phyloP scores from a whole-genome alignment of 2,329 filamentous ascomycete species.

The Raffaelea deltoideospora region DNA sequence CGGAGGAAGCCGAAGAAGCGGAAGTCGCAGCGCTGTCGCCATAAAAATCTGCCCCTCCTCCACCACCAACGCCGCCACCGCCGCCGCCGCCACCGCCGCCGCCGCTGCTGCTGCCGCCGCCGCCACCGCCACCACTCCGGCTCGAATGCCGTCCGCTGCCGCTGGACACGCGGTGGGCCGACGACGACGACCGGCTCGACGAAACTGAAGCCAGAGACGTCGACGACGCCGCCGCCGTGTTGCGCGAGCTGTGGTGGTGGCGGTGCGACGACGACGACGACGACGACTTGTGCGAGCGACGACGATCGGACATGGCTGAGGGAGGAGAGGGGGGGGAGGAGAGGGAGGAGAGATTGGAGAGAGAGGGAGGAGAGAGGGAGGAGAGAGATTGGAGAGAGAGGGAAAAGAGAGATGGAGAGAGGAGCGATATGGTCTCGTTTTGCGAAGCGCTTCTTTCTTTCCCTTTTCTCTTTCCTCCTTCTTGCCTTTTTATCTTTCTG shows the following conservation, averaged over 20 bases:
- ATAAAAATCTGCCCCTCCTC: no score
- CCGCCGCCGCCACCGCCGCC: no score
- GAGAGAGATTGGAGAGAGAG: no score
- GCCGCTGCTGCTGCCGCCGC: background rate
- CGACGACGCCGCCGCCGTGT: slow-evolving; percentile 1
- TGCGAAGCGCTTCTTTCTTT: no score
- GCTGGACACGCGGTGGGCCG: background rate
- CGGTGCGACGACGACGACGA: slow-evolving; percentile 5
- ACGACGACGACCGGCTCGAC: slow-evolving; percentile 5
- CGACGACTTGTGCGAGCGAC: background rate
- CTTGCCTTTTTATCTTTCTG: background rate
- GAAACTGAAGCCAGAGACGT: background rate
- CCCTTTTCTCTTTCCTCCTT: no score
- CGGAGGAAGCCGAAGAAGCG: no score
- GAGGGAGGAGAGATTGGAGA: no score
- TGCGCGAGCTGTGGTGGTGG: slow-evolving; percentile 5
- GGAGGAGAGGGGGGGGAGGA: background rate
- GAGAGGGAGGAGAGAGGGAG: no score
- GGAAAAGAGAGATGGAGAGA: no score
- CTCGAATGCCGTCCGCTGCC: background rate
- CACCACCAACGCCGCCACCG: no score
- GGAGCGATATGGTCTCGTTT: no score
- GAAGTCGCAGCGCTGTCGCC: no score
- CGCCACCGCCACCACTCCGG: background rate
- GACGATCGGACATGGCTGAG: slow-evolving; percentile 3